A percentile compares a stretch with the other conserved stretches of the same genome.
Evolutionary conservation across 2,329 filamentous ascomycete species (phyloP).

Genomic region (Mariannaea elegans): DNA sequence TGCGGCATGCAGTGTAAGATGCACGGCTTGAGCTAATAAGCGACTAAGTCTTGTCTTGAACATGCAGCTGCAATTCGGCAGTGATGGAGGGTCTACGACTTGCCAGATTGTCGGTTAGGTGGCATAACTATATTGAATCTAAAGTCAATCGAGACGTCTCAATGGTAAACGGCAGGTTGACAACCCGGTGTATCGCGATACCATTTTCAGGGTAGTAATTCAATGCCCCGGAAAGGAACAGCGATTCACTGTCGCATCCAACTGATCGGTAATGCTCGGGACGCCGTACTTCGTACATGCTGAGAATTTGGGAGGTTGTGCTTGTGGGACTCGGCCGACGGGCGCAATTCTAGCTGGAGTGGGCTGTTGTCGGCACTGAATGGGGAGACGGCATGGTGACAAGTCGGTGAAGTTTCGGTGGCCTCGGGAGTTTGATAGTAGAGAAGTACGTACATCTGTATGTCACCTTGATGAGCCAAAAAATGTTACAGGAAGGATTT

Average conservation of each 20-base stretch:
- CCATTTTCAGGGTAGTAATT: background rate
- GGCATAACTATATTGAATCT: too few species aligned
- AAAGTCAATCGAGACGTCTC: too few species aligned
- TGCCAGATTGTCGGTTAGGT: too few species aligned
- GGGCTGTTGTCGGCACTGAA: slow-evolving; percentile 27
- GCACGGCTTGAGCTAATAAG: too few species aligned
- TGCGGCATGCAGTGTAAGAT: too few species aligned
- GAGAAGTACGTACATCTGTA: too few species aligned
- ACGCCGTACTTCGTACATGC: background rate
- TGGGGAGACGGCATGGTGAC: slow-evolving; percentile 22
- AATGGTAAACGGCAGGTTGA: too few species aligned
- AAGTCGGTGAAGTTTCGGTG: slow-evolving; percentile 35
- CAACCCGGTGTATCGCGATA: too few species aligned
- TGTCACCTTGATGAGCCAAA: too few species aligned
- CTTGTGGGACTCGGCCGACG: background rate
- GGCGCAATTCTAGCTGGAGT: slow-evolving; percentile 14
- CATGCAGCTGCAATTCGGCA: too few species aligned
- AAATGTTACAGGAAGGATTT: slow-evolving; percentile 2
- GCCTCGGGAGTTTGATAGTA: slow-evolving; percentile 28
- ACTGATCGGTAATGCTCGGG: background rate
- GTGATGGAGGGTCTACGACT: too few species aligned
- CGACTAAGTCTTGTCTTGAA: too few species aligned
- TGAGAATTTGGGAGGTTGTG: background rate
- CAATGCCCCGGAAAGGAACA: background rate
- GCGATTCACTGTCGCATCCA: background rate